phyloP scores from a whole-genome alignment of 805 yeast genomes.

The Wickerhamomyces ciferrii region DNA sequence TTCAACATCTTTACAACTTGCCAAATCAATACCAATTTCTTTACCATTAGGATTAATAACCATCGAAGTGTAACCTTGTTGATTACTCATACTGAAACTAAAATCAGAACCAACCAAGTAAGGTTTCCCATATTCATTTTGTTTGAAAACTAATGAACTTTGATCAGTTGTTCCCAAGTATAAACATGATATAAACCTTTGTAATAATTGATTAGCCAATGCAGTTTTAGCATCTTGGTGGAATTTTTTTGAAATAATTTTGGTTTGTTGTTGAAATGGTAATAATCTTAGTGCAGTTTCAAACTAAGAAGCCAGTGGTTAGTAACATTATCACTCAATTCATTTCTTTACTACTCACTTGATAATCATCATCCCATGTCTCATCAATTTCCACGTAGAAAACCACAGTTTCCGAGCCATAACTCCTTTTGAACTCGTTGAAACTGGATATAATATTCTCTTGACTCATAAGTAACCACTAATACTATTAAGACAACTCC shows the following conservation, averaged over 20 bases:
- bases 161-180: slow-evolving; percentile 15
- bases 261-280: slow-evolving; percentile 35
- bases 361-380: slow-evolving; percentile 13
- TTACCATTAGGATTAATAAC: slow-evolving; percentile 23
- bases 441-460: background rate
- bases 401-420: slow-evolving; percentile 2
- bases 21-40: slow-evolving; percentile 44
- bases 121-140: slow-evolving; percentile 56
- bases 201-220: slow-evolving; percentile 41
- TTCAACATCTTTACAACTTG: slow-evolving; percentile 27
- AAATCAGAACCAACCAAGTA: slow-evolving; percentile 23
- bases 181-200: slow-evolving; percentile 34
- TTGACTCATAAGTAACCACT: background rate
- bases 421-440: background rate
- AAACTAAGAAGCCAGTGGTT: slow-evolving; percentile 32
- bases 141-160: slow-evolving; percentile 20
- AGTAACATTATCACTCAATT: background rate
- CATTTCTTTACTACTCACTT: slow-evolving; percentile 4
- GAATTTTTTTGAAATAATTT: slow-evolving; percentile 34
- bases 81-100: slow-evolving; percentile 57
- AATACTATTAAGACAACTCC: too few species aligned
- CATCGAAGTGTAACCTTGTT: slow-evolving; percentile 43
- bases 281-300: slow-evolving; percentile 44
- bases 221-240: slow-evolving; percentile 28
- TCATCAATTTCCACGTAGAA: slow-evolving; percentile 11